Evolutionary conservation across 257 asterid genomes (phyloP).

Genomic region (Solanum boliviense): DNA sequence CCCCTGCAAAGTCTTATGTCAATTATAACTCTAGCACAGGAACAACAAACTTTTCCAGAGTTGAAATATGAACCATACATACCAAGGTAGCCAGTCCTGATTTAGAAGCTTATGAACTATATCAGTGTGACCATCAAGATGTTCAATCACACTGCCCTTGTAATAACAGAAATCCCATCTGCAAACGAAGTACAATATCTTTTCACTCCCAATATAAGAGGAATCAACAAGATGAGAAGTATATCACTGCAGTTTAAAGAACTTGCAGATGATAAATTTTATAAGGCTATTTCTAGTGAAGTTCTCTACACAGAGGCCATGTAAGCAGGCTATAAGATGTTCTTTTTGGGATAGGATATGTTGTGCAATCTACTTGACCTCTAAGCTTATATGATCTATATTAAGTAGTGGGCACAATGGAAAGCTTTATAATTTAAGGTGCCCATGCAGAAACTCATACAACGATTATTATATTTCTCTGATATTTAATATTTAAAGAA

Average conservation of each 20-base stretch:
- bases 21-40: not conserved
- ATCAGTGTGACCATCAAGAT: conserved; percentile 94
- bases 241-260: not conserved
- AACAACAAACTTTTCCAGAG: not conserved
- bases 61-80: conserved; percentile 28
- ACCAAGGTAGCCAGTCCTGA: conserved; percentile 94
- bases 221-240: not conserved
- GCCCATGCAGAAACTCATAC: not conserved
- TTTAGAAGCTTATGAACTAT: conserved; percentile 77
- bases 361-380: not conserved
- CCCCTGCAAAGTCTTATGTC: conserved; percentile 50
- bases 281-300: not conserved
- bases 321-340: not conserved
- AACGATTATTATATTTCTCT: not conserved
- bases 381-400: not conserved
- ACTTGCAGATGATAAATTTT: not conserved
- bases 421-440: not conserved
- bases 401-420: not conserved
- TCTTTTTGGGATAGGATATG: not conserved
- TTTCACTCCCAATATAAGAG: not conserved
- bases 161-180: conserved; percentile 95
- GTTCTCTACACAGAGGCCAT: not conserved
- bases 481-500: not conserved
- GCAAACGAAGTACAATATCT: conserved; percentile 18
- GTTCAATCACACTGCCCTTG: conserved; percentile 87